phyloP scores from a whole-genome alignment of 495 filamentous ascomycete genomes.

The Glutinoglossum americanum region DNA sequence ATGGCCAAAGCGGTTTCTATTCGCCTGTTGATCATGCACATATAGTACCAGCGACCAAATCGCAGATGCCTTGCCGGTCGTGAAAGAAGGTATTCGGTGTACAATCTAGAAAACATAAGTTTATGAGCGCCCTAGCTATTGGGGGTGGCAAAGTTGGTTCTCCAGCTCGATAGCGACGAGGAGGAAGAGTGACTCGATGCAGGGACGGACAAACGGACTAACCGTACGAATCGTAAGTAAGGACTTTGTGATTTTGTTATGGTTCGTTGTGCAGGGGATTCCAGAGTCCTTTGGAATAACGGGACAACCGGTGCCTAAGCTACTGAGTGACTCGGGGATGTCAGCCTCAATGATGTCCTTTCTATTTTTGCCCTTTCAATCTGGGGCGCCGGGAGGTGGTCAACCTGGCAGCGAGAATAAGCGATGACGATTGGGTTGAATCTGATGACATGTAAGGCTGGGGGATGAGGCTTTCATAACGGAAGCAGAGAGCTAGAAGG shows the following conservation, averaged over 20 bases:
- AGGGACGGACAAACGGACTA: neutral
- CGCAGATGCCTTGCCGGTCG: neutral
- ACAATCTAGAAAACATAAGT: neutral
- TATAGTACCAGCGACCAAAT: neutral
- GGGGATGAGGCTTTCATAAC: neutral
- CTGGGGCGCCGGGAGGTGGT: neutral
- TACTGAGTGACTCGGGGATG: neutral
- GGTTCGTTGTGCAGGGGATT: neutral
- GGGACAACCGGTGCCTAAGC: neutral
- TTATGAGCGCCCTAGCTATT: neutral
- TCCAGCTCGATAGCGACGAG: neutral
- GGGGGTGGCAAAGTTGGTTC: neutral
- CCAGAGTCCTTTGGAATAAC: neutral
- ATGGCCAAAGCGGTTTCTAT: neutral
- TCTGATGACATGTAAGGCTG: neutral
- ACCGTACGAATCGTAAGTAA: neutral
- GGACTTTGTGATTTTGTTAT: neutral
- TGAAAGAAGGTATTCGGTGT: neutral
- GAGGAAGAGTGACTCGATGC: neutral
- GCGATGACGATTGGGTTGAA: neutral
- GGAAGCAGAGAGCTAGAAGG: neutral
- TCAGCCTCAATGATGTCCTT: neutral
- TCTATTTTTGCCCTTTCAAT: slow-evolving; percentile 1
- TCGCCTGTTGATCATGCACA: neutral
- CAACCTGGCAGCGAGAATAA: neutral